Conservation (phyloP, 2,329 filamentous ascomycete species). For the Aspergillus hortae region DNA sequence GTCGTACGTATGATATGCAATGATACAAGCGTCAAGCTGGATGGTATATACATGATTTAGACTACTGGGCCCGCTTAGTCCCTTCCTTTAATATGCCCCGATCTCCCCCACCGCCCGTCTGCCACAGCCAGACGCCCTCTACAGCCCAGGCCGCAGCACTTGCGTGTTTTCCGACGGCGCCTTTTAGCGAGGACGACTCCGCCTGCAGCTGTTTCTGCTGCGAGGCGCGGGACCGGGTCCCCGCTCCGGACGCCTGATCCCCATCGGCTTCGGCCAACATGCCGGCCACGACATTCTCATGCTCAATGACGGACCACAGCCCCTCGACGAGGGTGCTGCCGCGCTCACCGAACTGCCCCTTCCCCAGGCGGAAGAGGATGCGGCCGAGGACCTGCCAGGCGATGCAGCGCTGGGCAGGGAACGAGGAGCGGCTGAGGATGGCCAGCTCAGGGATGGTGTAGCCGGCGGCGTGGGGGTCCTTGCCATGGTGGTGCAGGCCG, state of each 20-base stretch:
- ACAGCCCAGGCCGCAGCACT: constrained; percentile 81
- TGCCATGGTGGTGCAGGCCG: constrained; percentile 89
- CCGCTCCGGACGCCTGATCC: constrained; percentile 21
- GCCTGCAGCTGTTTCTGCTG: not conserved
- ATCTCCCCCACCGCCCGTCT: constrained; percentile 60
- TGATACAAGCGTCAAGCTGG: not conserved
- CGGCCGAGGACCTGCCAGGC: constrained; percentile 88
- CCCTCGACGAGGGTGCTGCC: constrained; percentile 66
- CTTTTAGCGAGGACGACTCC: not conserved
- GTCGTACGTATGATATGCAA: not conserved
- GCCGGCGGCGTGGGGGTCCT: constrained; percentile 87
- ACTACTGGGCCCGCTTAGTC: constrained; percentile 25
- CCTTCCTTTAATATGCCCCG: constrained; percentile 37
- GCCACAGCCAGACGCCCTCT: constrained; percentile 86
- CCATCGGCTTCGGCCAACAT: constrained; percentile 70
- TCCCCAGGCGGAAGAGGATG: constrained; percentile 77
- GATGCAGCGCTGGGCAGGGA: constrained; percentile 83
- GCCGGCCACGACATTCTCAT: constrained; percentile 71
- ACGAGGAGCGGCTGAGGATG: constrained; percentile 72
- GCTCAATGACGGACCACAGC: constrained; percentile 76
- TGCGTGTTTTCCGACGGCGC: constrained; percentile 56
- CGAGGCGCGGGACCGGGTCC: constrained; percentile 31
- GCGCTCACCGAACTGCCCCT: constrained; percentile 63
- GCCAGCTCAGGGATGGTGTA: constrained; percentile 89
- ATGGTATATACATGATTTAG: not conserved